phyloP scores from a whole-genome alignment of 495 filamentous ascomycete genomes.

The Tetracladium marchalianum region DNA sequence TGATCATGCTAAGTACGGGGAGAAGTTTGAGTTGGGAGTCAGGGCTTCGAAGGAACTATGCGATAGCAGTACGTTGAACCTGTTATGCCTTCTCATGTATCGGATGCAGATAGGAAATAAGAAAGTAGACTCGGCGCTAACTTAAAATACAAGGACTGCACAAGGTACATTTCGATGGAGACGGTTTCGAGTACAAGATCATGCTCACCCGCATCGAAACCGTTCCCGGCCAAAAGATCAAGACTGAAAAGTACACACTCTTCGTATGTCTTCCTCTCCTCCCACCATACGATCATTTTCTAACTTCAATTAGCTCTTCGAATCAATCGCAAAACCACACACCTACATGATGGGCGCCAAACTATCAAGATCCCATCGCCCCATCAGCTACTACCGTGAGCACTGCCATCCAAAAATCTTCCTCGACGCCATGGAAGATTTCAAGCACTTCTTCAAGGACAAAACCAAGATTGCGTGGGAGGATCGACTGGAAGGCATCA shows the following conservation, averaged over 20 bases:
- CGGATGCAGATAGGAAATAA: background rate
- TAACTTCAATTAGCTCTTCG: conserved; percentile 28
- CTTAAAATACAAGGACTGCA: conserved; percentile 26
- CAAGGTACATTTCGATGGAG: conserved; percentile 37
- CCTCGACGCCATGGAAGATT: conserved; percentile 32
- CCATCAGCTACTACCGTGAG: conserved; percentile 18
- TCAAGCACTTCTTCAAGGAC: conserved; percentile 44
- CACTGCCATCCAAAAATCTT: conserved; percentile 17
- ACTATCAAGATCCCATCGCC: conserved; percentile 23
- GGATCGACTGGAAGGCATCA: conserved; percentile 23
- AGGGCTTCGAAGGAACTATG: conserved; percentile 12
- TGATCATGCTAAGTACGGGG: conserved; percentile 17
- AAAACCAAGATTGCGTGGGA: conserved; percentile 50
- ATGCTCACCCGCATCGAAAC: conserved; percentile 30
- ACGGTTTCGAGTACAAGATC: conserved; percentile 38
- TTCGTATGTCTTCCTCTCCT: conserved; percentile 5
- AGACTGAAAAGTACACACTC: conserved; percentile 13
- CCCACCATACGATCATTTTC: background rate
- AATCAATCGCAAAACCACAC: conserved; percentile 33
- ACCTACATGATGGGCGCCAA: conserved; percentile 32
- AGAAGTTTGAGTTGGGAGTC: conserved; percentile 19
- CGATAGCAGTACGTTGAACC: conserved; percentile 17
- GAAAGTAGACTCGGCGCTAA: background rate
- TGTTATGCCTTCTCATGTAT: background rate
- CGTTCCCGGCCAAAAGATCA: conserved; percentile 21